Evolutionary conservation across 169 alveolate species (phyloP).

Genomic region (Plasmodium cynomolgi): DNA sequence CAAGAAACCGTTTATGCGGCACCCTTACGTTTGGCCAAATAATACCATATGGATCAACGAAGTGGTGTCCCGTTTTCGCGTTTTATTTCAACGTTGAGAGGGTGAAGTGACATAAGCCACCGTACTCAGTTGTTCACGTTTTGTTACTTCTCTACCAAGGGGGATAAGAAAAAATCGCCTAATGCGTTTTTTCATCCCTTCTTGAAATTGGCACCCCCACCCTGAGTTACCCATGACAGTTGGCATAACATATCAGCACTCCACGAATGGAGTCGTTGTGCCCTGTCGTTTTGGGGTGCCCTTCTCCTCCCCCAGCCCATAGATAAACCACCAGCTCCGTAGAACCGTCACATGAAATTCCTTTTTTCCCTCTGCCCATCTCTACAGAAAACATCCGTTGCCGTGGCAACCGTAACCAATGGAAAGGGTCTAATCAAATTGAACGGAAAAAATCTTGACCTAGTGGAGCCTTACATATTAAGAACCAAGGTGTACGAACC

Average conservation of each 20-base stretch:
- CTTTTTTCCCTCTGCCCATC: not conserved
- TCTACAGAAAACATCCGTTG: constrained; percentile 96
- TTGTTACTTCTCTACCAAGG: not conserved
- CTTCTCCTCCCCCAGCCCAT: not conserved
- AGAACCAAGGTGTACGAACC: constrained; percentile 98
- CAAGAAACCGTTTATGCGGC: not conserved
- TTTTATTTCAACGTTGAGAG: not conserved
- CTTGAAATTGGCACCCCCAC: not conserved
- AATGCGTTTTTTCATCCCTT: not conserved
- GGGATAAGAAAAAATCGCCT: not conserved
- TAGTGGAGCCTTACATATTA: constrained; percentile 95
- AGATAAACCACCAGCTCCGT: not conserved
- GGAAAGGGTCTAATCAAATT: constrained; percentile 97
- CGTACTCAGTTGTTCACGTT: not conserved
- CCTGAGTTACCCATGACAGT: not conserved
- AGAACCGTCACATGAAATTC: not conserved
- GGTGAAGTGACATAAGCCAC: not conserved
- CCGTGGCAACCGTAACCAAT: constrained; percentile 96
- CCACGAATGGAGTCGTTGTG: not conserved
- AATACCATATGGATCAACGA: not conserved
- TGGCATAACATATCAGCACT: not conserved
- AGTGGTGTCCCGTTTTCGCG: not conserved
- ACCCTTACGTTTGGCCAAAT: not conserved
- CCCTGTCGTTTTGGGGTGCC: not conserved
- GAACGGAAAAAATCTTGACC: constrained; percentile 96